These are phyloP conservation scores for Tieghemostelium lacteum DNA, from an alignment of 78 protist genomes.

Conservation along the genomic window DNA sequence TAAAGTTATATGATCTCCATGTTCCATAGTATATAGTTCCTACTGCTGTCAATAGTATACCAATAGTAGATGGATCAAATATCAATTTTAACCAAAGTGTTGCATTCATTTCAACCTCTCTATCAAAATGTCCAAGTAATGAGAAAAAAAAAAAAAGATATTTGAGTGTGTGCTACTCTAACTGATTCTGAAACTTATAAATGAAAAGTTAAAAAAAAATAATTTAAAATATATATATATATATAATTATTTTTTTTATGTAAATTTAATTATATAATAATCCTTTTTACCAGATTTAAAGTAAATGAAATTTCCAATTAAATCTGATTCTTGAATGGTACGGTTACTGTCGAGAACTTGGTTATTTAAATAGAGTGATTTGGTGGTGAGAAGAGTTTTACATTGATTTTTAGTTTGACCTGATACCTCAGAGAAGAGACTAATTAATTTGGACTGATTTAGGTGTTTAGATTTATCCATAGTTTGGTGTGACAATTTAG, in stretches of 20 bases:
- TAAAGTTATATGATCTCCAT: slow-evolving; percentile 22
- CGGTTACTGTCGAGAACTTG: neutral
- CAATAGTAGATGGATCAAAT: slow-evolving; percentile 27
- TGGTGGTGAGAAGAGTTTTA: neutral
- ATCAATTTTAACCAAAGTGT: too few species aligned
- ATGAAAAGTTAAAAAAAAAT: too few species aligned
- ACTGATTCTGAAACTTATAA: too few species aligned
- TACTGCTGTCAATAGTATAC: neutral
- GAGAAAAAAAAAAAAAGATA: too few species aligned
- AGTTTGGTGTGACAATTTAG: neutral
- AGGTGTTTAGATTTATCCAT: neutral
- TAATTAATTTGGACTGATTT: neutral
- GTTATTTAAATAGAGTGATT: slow-evolving; percentile 47
- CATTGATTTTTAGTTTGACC: slow-evolving; percentile 12
- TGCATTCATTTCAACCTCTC: too few species aligned
- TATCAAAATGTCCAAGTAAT: too few species aligned
- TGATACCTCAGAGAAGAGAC: slow-evolving; percentile 11
- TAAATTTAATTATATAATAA: slow-evolving; percentile 41
- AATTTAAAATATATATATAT: too few species aligned
- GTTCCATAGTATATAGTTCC: slow-evolving; percentile 9
- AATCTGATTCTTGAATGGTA: neutral
- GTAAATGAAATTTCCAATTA: slow-evolving; percentile 15
- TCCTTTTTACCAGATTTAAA: slow-evolving; percentile 36
- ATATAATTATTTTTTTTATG: slow-evolving; percentile 15
- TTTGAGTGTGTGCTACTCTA: too few species aligned